Conservation (phyloP, 768 basidiomycete species). For the Leccinum disarticulatum region DNA sequence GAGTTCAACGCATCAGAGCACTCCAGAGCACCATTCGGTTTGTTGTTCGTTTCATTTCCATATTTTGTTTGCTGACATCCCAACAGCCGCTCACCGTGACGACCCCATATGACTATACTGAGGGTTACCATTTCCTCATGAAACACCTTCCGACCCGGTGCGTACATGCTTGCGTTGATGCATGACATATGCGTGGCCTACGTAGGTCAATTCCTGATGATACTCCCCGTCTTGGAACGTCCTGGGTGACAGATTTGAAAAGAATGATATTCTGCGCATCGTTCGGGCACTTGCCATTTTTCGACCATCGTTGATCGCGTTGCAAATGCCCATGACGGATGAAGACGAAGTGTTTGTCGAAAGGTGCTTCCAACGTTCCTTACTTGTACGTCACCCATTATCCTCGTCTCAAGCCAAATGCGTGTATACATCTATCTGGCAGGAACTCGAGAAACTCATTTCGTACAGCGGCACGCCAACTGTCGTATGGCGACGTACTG, state of each 20-base stretch:
- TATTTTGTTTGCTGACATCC: slow-evolving; percentile 46
- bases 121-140: slow-evolving; percentile 97
- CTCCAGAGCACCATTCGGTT: slow-evolving; percentile 34
- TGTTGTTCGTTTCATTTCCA: slow-evolving; percentile 17
- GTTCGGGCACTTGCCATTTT: slow-evolving; percentile 94
- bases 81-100: slow-evolving; percentile 63
- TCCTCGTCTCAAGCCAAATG: neutral
- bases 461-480: slow-evolving; percentile 97
- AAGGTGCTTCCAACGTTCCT: slow-evolving; percentile 89
- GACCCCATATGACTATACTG: slow-evolving; percentile 89
- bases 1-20: slow-evolving; percentile 39
- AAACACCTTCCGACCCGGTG: slow-evolving; percentile 84
- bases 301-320: slow-evolving; percentile 93
- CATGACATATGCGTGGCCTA: slow-evolving; percentile 42
- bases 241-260: slow-evolving; percentile 74
- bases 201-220: slow-evolving; percentile 35
- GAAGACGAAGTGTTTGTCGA: slow-evolving; percentile 98
- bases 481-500: slow-evolving; percentile 96
- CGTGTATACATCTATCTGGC: neutral
- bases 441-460: slow-evolving; percentile 97
- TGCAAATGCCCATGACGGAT: slow-evolving; percentile 96
- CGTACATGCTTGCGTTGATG: slow-evolving; percentile 42
- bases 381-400: slow-evolving; percentile 58
- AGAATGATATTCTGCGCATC: slow-evolving; percentile 91
- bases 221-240: slow-evolving; percentile 35